Evolutionary conservation across 78 protist species (phyloP).

Genomic region (Speleostelium caveatum): DNA sequence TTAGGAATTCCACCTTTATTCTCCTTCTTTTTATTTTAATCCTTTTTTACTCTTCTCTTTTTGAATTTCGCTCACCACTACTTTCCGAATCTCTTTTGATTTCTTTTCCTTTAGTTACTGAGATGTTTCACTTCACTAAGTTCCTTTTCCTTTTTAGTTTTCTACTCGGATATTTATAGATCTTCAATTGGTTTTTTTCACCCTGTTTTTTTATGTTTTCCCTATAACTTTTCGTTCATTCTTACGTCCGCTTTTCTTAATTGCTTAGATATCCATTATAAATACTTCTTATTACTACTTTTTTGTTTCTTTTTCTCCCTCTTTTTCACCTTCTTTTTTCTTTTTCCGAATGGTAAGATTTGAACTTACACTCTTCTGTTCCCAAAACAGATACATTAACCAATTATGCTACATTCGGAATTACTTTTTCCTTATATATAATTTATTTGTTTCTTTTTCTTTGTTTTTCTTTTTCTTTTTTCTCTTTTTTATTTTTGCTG

Average conservation of each 20-base stretch:
- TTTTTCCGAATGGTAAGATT: no score
- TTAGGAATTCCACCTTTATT: slow-evolving; percentile 74
- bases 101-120: slow-evolving; percentile 93
- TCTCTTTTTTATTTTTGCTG: no score
- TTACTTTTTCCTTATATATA: no score
- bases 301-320: no score
- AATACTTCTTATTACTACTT: slow-evolving; percentile 1
- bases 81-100: slow-evolving; percentile 91
- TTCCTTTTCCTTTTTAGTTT: slow-evolving; percentile 70
- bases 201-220: slow-evolving; percentile 20
- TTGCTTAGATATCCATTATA: slow-evolving; percentile 22
- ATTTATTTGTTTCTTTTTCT: no score
- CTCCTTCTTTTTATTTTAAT: not conserved
- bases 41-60: slow-evolving; percentile 54
- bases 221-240: slow-evolving; percentile 35
- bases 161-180: slow-evolving; percentile 18
- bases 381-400: no score
- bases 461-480: no score
- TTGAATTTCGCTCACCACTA: slow-evolving; percentile 93
- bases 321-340: no score
- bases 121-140: slow-evolving; percentile 94
- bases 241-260: not conserved
- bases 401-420: no score
- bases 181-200: slow-evolving; percentile 15
- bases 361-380: no score